phyloP scores from a whole-genome alignment of 768 basidiomycete genomes.

The Agaricus sinodeliciosus region DNA sequence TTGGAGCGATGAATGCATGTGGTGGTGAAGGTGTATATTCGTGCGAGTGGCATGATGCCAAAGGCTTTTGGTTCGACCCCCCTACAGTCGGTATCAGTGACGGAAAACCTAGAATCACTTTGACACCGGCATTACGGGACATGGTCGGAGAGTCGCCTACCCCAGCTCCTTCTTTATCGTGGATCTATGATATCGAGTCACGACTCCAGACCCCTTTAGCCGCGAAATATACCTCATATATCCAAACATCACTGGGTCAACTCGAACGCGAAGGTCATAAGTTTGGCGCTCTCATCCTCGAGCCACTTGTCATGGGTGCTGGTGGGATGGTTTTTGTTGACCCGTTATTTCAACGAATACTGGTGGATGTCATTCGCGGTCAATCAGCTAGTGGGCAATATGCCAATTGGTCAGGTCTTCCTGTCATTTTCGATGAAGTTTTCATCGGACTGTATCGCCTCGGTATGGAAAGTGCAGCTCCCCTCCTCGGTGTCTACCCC shows the following conservation, averaged over 20 bases:
- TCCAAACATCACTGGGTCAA: slow-evolving; percentile 43
- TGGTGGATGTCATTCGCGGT: slow-evolving; percentile 75
- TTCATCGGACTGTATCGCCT: slow-evolving; percentile 91
- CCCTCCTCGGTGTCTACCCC: slow-evolving; percentile 66
- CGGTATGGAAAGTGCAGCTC: slow-evolving; percentile 57
- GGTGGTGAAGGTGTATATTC: slow-evolving; percentile 87
- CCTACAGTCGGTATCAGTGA: slow-evolving; percentile 68
- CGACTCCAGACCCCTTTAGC: slow-evolving; percentile 62
- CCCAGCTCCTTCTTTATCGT: slow-evolving; percentile 40
- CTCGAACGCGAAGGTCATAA: slow-evolving; percentile 34
- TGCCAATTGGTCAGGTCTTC: slow-evolving; percentile 58
- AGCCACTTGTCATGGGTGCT: slow-evolving; percentile 91
- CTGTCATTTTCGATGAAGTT: slow-evolving; percentile 94
- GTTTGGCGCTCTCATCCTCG: slow-evolving; percentile 77
- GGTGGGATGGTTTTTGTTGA: slow-evolving; percentile 98
- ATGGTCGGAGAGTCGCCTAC: slow-evolving; percentile 21
- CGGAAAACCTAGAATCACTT: slow-evolving; percentile 45
- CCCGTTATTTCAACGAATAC: slow-evolving; percentile 86
- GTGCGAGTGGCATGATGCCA: slow-evolving; percentile 93
- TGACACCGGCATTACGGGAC: slow-evolving; percentile 44
- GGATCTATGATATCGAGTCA: slow-evolving; percentile 62
- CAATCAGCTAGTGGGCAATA: slow-evolving; percentile 22
- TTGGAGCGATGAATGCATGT: slow-evolving; percentile 94
- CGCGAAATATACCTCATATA: slow-evolving; percentile 50
- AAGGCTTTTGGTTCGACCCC: slow-evolving; percentile 92